Evolutionary conservation across 164 flowering plant genomes (phyloP).

Genomic region (Umbilicus rupestris): DNA sequence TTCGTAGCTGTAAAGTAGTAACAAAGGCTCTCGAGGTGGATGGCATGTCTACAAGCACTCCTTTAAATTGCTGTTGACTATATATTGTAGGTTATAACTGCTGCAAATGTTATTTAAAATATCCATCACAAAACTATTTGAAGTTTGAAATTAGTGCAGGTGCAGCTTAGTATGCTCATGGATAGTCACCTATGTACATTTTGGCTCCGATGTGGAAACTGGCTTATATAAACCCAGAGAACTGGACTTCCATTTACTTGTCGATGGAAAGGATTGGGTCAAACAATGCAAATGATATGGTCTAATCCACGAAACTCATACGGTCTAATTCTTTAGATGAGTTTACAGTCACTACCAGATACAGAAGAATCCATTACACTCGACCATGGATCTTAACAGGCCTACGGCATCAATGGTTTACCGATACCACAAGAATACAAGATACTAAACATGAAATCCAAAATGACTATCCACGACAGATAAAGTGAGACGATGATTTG

Average conservation of each 20-base stretch:
- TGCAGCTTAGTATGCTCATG: too few relatives aligned
- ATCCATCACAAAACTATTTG: not conserved
- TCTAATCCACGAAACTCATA: not conserved
- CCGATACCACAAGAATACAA: too few relatives aligned
- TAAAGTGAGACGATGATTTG: too few relatives aligned
- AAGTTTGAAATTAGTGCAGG: too few relatives aligned
- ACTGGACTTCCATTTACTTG: not conserved
- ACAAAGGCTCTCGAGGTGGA: not conserved
- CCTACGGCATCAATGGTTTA: too few relatives aligned
- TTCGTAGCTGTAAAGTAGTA: not conserved
- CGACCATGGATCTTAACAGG: too few relatives aligned
- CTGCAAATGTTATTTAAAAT: not conserved
- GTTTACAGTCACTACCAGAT: too few relatives aligned
- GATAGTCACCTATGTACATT: too few relatives aligned
- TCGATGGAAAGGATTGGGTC: not conserved
- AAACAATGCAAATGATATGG: not conserved
- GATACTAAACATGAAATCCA: too few relatives aligned
- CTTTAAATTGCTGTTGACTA: not conserved
- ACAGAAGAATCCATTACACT: too few relatives aligned
- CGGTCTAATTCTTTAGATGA: too few relatives aligned
- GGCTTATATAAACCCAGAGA: not conserved
- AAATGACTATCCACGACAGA: too few relatives aligned
- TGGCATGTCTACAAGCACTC: constrained; percentile 1
- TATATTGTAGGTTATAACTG: not conserved
- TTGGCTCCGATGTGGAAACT: constrained; percentile 2